A percentile compares a stretch with the other conserved stretches of the same genome.
phyloP scores from a whole-genome alignment of 345 rosid species.

The Alliaria petiolata region DNA sequence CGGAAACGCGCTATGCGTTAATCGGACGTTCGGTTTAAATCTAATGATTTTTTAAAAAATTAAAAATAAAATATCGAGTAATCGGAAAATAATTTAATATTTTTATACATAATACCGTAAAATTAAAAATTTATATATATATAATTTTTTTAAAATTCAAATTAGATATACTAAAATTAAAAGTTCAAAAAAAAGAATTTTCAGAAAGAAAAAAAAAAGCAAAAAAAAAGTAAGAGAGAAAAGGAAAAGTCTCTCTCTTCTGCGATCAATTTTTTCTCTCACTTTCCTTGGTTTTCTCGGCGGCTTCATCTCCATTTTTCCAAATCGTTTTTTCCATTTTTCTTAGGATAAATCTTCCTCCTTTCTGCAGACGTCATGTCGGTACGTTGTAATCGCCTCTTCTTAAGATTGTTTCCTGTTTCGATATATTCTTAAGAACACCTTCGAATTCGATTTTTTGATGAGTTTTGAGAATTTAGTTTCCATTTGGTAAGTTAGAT shows the following conservation, averaged over 20 bases:
- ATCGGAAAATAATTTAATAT: too few relatives aligned
- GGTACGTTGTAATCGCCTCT: conserved; percentile 26
- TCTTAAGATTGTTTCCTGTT: neutral
- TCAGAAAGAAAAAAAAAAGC: too few relatives aligned
- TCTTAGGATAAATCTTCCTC: conserved; percentile 20
- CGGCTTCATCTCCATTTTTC: conserved; percentile 16
- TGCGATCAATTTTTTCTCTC: conserved; percentile 33
- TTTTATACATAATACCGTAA: too few relatives aligned
- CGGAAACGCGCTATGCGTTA: too few relatives aligned
- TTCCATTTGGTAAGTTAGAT: neutral
- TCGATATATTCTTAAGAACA: neutral
- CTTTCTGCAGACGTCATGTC: conserved; percentile 29
- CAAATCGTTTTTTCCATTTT: conserved; percentile 8
- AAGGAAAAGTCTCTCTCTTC: conserved; percentile 31
- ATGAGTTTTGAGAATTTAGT: conserved; percentile 7
- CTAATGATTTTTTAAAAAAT: too few relatives aligned
- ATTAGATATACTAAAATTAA: too few relatives aligned
- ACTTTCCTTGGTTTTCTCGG: conserved; percentile 35
- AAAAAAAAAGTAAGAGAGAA: too few relatives aligned
- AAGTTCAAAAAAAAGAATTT: too few relatives aligned
- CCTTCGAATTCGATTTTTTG: conserved; percentile 11
- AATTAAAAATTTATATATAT: too few relatives aligned
- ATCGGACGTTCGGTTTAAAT: too few relatives aligned
- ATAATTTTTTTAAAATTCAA: too few relatives aligned
- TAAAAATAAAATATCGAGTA: too few relatives aligned